Evolutionary conservation across 2,329 filamentous ascomycete genomes (phyloP).

Genomic region (Xylariaceae sp.): DNA sequence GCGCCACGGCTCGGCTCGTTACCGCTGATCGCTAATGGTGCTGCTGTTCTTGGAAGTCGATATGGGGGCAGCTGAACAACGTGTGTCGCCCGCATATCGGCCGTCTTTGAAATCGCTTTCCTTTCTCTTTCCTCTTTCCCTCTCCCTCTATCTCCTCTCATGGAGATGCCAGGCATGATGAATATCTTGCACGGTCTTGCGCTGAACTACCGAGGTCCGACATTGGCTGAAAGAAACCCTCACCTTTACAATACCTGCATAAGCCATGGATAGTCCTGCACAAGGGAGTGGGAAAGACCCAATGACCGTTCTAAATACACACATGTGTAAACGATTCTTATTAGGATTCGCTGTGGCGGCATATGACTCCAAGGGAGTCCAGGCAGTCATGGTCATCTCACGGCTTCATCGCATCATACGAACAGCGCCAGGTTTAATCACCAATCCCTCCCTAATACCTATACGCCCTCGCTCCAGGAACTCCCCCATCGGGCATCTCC

Average conservation of each 20-base stretch:
- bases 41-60: neutral
- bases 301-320: neutral
- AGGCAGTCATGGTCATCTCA: neutral
- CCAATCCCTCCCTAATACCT: neutral
- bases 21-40: neutral
- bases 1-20: neutral
- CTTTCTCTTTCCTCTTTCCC: neutral
- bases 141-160: neutral
- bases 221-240: neutral
- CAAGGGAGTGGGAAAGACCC: neutral
- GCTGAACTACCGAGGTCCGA: neutral
- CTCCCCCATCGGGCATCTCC: neutral
- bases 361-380: neutral
- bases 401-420: too few relatives aligned
- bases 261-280: neutral
- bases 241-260: neutral
- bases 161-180: neutral
- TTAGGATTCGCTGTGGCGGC: neutral
- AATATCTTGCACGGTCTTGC: neutral
- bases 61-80: neutral
- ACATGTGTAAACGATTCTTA: neutral
- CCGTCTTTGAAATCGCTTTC: neutral
- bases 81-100: neutral
- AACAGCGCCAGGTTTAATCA: neutral
- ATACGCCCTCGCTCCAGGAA: neutral